Evolutionary conservation across 179 eudicot species (phyloP).

Genomic region (Patellifolia procumbens): DNA sequence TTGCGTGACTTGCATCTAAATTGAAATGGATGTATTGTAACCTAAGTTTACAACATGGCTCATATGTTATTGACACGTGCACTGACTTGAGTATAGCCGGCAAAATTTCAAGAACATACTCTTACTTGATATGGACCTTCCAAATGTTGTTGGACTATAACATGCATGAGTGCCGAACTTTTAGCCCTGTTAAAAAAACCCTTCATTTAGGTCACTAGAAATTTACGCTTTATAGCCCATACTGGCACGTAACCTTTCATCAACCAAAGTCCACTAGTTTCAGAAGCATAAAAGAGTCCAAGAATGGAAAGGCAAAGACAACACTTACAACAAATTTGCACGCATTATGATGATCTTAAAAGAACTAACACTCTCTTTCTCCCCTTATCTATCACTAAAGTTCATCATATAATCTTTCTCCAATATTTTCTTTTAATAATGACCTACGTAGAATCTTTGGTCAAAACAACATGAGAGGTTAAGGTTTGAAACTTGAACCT

Average conservation of each 20-base stretch:
- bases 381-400: too few species aligned
- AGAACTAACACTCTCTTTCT: too few species aligned
- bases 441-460: too few species aligned
- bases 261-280: slow-evolving; percentile 72
- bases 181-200: slow-evolving; percentile 43
- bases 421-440: too few species aligned
- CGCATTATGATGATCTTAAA: too few species aligned
- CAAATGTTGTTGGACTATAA: slow-evolving; percentile 82
- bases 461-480: too few species aligned
- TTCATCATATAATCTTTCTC: too few species aligned
- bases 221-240: slow-evolving; percentile 54
- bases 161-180: slow-evolving; percentile 64
- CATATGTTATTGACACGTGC: slow-evolving; percentile 74
- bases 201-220: slow-evolving; percentile 11
- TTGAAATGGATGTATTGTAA: too few species aligned
- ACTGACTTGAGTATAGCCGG: slow-evolving; percentile 55
- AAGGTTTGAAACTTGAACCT: too few species aligned
- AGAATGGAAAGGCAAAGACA: slow-evolving; percentile 38
- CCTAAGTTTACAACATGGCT: slow-evolving; percentile 64
- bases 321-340: slow-evolving; percentile 45
- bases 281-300: slow-evolving; percentile 65
- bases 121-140: slow-evolving; percentile 75
- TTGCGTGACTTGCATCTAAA: too few species aligned
- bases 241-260: slow-evolving; percentile 65
- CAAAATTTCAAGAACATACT: slow-evolving; percentile 53